Percentiles rank a stretch among this genome's conserved stretches.
Evolutionary conservation across 441 rosid species (phyloP).

Genomic region (Daphne laureola): DNA sequence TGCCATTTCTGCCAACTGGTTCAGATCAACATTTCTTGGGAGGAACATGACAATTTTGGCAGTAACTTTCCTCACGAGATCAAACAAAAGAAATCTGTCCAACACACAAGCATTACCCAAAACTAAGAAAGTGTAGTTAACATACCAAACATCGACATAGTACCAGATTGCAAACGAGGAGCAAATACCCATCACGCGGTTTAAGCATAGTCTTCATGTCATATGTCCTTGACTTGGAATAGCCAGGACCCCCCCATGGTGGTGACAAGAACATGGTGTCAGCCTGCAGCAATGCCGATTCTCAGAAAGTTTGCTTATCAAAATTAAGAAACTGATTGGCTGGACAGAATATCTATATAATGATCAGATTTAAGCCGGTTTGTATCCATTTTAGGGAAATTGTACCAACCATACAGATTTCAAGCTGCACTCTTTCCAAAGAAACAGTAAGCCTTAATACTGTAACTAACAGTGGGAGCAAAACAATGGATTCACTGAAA

Average conservation of each 20-base stretch:
- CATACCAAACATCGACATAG: background rate
- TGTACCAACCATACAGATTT: too few species aligned
- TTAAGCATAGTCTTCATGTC: conserved; percentile 74
- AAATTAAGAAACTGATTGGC: too few species aligned
- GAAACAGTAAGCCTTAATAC: too few species aligned
- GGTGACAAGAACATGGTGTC: conserved; percentile 81
- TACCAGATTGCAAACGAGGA: background rate
- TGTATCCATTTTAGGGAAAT: too few species aligned
- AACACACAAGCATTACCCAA: conserved; percentile 20
- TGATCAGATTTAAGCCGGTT: too few species aligned
- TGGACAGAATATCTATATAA: too few species aligned
- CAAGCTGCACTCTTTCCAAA: too few species aligned
- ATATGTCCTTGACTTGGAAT: conserved; percentile 50
- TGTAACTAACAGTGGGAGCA: too few species aligned
- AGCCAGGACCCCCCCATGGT: conserved; percentile 98
- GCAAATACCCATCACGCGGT: conserved; percentile 71
- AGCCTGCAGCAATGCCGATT: conserved; percentile 41
- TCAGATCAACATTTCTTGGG: conserved; percentile 70
- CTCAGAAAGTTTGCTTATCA: too few species aligned
- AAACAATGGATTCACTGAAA: too few species aligned
- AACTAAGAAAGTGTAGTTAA: conserved; percentile 1
- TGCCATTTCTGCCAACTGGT: conserved; percentile 79
- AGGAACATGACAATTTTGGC: conserved; percentile 67
- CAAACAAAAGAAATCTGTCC: conserved; percentile 48
- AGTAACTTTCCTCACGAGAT: conserved; percentile 55